Base-by-base conservation (phyloP, 129 eudicot genomes). In the Ambrosia trifida region DNA sequence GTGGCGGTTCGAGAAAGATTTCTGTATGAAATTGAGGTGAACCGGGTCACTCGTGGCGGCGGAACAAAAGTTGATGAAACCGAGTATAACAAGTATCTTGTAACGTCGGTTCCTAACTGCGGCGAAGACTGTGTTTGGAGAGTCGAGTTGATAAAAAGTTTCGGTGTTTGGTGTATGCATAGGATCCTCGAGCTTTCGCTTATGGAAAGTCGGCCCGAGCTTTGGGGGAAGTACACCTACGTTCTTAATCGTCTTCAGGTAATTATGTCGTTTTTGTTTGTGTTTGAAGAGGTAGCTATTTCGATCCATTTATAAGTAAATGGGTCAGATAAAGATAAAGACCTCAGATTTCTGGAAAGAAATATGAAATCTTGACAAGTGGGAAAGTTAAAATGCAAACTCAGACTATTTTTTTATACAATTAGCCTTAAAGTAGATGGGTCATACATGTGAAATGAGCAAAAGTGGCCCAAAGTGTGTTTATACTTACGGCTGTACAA, bases 171-270 rank as follows among this genome's bases (percentile, higher is more conserved):
- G 96, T 85, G 97, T 76, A 90, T 94, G 56, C 98, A 78, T 30
- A 81, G 98, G 74, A 75, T 94, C 70, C 89, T 94, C 11, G 97
- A 89, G 82, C 98, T 94, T 69, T 89, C 96, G 10, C 95, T 87
- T 38, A 82, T 94, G 94, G 97, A 94, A 85, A 94, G 98, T 70
- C 77, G 98, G 83, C 98, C 98, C 19, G 97, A 94, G 78, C 84
- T 94, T 9, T 94, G 98, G 97, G 98, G 98, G 24, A 89, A 87
- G 76, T 94, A 94, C 68, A 94, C 98, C 13, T 94, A 89, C 19
- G 96, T 94, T 40, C 96, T 94, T 12, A 94, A 94, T 57, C 97
- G 96, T 56, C 93, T 94, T 60, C 98, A 94, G 92, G 98, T 94
- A 81, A 63, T 30, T 54, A 3, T 0, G 35, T 19, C 13, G 35